Evolutionary conservation across 176 grass and related monocot species (phyloP).

Genomic region (Paspalum vaginatum): DNA sequence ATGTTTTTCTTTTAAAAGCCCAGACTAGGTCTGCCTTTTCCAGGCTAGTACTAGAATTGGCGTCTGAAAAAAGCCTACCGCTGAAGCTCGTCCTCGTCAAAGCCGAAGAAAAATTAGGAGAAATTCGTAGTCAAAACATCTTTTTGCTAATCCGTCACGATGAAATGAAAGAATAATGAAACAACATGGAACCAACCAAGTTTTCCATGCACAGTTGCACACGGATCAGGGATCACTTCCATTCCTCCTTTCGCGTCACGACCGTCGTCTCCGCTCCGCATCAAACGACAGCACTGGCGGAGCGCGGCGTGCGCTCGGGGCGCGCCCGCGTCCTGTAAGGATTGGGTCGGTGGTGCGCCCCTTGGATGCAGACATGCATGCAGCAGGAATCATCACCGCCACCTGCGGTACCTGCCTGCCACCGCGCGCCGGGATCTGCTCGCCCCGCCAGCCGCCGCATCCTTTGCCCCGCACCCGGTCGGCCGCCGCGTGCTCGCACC

Average conservation of each 20-base stretch:
- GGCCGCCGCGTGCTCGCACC: too few relatives aligned
- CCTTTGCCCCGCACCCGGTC: too few relatives aligned
- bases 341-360: too few relatives aligned
- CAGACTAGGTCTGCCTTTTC: not conserved
- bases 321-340: too few relatives aligned
- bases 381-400: too few relatives aligned
- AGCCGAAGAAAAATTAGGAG: not conserved
- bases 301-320: too few relatives aligned
- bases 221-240: not conserved
- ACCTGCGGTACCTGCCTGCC: too few relatives aligned
- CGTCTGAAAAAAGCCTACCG: not conserved
- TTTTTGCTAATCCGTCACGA: not conserved
- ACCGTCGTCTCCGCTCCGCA: not conserved
- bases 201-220: not conserved
- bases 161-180: not conserved
- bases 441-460: too few relatives aligned
- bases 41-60: too few relatives aligned
- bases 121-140: not conserved
- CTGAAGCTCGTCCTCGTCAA: not conserved
- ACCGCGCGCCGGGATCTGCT: too few relatives aligned
- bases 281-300: slow-evolving; percentile 13
- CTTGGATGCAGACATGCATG: too few relatives aligned
- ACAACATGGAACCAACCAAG: not conserved
- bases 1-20: not conserved
- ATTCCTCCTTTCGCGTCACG: not conserved